Percentiles rank a stretch among this genome's conserved stretches.
phyloP scores from a whole-genome alignment of 306 rosid genomes.

The Malus sieversii region DNA sequence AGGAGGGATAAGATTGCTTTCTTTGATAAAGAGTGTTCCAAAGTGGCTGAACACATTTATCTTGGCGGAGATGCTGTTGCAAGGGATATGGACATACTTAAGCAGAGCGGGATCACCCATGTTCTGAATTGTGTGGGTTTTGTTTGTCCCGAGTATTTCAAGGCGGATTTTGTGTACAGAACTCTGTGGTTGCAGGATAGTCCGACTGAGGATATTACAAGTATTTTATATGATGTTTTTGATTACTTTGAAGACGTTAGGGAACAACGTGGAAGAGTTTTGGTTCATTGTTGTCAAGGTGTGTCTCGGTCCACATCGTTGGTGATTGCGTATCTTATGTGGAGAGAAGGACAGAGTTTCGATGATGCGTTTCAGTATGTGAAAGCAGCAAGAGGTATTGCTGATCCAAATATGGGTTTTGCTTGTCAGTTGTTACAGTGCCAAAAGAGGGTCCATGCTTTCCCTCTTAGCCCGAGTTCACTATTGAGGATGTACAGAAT shows the following conservation, averaged over 20 bases:
- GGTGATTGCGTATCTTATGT: constrained; percentile 96
- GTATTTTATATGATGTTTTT: constrained; percentile 88
- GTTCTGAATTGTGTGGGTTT: constrained; percentile 94
- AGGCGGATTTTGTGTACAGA: constrained; percentile 79
- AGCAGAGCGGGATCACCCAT: constrained; percentile 84
- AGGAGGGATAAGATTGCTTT: constrained; percentile 96
- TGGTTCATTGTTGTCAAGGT: constrained; percentile 99
- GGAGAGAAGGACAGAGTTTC: constrained; percentile 99
- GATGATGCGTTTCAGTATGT: constrained; percentile 99
- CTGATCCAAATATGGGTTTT: constrained; percentile 99
- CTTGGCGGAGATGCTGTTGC: constrained; percentile 99
- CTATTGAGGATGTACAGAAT: constrained; percentile 84
- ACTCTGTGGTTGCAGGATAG: constrained; percentile 97
- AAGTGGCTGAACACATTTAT: constrained; percentile 87
- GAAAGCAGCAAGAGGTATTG: constrained; percentile 97
- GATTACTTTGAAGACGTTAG: constrained; percentile 99
- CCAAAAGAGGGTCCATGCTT: constrained; percentile 94
- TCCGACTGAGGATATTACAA: constrained; percentile 95
- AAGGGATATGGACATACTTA: constrained; percentile 74
- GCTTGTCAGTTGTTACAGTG: constrained; percentile 97
- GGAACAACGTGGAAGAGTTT: constrained; percentile 81
- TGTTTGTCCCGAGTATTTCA: constrained; percentile 93
- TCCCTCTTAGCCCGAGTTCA: constrained; percentile 99
- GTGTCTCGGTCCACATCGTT: constrained; percentile 95
- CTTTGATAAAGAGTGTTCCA: constrained; percentile 93